Base-by-base conservation (phyloP, 371 early-diverging fungal genomes). In the Apophysomyces trapeziformis region DNA sequence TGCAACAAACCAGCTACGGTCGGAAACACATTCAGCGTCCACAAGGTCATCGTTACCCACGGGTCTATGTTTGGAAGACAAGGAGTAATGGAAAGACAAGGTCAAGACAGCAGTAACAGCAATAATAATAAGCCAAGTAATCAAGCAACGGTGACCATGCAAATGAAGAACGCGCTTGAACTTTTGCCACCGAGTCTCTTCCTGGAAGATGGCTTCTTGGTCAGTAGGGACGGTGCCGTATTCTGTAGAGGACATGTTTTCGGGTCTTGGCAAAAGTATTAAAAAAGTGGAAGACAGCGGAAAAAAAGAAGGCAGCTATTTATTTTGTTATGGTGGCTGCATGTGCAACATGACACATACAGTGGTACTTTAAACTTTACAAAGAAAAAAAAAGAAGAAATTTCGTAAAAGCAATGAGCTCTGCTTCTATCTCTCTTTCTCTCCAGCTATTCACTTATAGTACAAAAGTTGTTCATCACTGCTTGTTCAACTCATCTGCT, bases 1-100 rank as follows among this genome's bases (percentile, higher is more conserved):
- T 63, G 83, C 67, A 65, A 84, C 65, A 58, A 80, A 75, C 76
- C 81, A 75, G 68, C 82, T 73, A 58, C 84, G 76, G 57, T 82
- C 79, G 64, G 85, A 79, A 57, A 76, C 67, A 61, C 83, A 83
- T 64, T 68, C 65, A 32, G 69, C 69, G 16, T 66, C 56, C 18
- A 71, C 7, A n/a, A 66, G 21, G 11, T 39, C 38, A 9, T 60
- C 57, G 18, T 35, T 47, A 21, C 56, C 67, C 7, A 50, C 56
- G 46, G 59, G 61, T 2, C 65, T 60, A 45, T 69, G 66, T 4
- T 61, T 56, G 16, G 69, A 64, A 3, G 67, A 16, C 5, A 71
- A 61, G 32, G 76, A 65, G 61, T 64, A 82, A 37, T 82, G 72
- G 65, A 75, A 63, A 38, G 71, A 69, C 38, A 82, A 43, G 46